Evolutionary conservation across 2,329 filamentous ascomycete species (phyloP), one percentile per base, ranked within the genome.

Genomic region (Penicillium janthinellum): DNA sequence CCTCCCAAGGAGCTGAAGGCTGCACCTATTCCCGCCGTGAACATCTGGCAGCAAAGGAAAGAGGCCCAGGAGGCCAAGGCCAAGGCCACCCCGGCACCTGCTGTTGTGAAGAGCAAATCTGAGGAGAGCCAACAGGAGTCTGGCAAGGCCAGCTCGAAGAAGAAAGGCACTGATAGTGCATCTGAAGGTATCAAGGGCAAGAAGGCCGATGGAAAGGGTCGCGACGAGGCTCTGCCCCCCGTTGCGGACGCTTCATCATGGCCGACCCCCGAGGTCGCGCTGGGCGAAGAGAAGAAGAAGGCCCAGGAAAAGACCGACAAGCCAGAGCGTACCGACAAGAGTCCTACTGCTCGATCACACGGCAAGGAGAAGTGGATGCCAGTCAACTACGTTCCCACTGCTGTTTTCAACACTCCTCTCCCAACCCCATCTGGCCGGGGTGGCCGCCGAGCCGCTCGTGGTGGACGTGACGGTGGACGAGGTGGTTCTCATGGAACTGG

Each of bases 191-290:
- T 59, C 70, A 80, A 71, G 73, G 78, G 57, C 42, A 75, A 70
- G 70, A 73, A 74, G 70, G 72, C 65, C 54, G 73, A 77, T 56
- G 76, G 74, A 63, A 82, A 81, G 66, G 71, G 67, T 44, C 70
- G 71, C 35, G 79, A 82, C 57, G 74, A 61, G 58, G 64, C 57
- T 58, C 72, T 85, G 37, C 90, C 90, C 28, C 83, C 90, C 2
- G 89, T 91, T 49, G 87, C 85, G 59, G 93, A 98, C 75, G 84
- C 91, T 52, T 81, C 86, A 55, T 88, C 88, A 20, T 99, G 95
- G 95, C 95, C 95, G 15, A 98, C 94, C 2, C 92, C 92, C 0
- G 91, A 96, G 67, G 88, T 83, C 52, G 89, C 88, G 1, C 86
- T 89, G 54, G 87, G 88, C 52, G 92, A 95, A 67, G 86, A 90